Base-by-base conservation (phyloP, 495 filamentous ascomycete species). In the Aspergillus avenaceus region DNA sequence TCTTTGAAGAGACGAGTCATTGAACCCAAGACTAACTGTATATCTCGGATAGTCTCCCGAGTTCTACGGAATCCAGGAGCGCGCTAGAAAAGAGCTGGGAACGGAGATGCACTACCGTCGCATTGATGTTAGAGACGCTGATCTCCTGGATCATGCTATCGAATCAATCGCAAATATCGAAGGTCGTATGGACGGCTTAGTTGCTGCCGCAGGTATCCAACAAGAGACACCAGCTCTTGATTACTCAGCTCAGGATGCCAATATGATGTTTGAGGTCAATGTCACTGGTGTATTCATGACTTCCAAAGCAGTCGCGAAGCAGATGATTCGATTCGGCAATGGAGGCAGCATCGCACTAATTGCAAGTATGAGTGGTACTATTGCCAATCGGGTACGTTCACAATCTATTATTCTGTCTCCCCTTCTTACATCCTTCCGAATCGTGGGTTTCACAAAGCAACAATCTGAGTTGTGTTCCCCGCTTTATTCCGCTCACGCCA, bases 91-190 rank as follows among this genome's bases (percentile, higher is more conserved):
- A 29, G 82, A 86, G 55, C 76, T 95, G 8, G 82, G 80, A 31
- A 86, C 87, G 16, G 78, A 80, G 36, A 63, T 96, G 27, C 71
- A 81, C 51, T 95, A 96, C 72, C 86, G 86, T 62, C 84, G 84
- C 52, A 84, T 93, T 48, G 90, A 96, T 62, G 89, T 96, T 21
- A 85, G 88, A n/a, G 82, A 91, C 61, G 84, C 84, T 19, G 70
- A 77, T 18, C 67, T 77, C 6, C 73, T 97, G 24, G 84, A 89
- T 62, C 68, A 71, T 28, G 78, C 87, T 24, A 72, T 95, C 37
- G 73, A 77, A 51, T 74, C 73, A 11, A 95, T 96, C 41, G 86
- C 80, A 19, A 74, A 81, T 26, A 74, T 75, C 27, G 83, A 92
- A 56, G 85, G 86, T 5, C 80, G 87, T 18, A 70, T 91, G 53